Evolutionary conservation across 1,139 yeast genomes (phyloP), one percentile per base, ranked within the genome.

Genomic region (Protomyces macrosporus): DNA sequence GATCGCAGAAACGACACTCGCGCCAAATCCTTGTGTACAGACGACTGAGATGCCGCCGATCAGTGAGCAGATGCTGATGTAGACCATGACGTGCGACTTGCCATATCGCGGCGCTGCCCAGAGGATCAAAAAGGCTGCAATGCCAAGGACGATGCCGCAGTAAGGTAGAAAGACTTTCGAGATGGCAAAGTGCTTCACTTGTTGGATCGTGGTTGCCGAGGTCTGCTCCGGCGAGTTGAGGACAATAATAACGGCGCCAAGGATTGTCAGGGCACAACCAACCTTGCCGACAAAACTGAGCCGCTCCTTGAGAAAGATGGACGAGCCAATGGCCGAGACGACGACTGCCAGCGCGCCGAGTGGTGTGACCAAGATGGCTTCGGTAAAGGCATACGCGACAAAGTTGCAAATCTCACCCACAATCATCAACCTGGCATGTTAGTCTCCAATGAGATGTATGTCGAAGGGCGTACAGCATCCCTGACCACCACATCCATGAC

Each of bases 261-360:
- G 51, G 35, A 66, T 55, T 14, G 68, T 66, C 37, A 64, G 56
- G 9, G 53, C 66, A 40, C 68, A 66, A 23, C 66, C 67, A 33
- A 65, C 42, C 37, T 66, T 66, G 5, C 68, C 68, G 34, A 66
- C 64, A 53, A 66, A 66, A 12, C 67, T 48, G 40, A 66, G 53
- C 3, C 68, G 61, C 39, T 66, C 68, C 40, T 66, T 66, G 16
- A 66, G 63, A 32, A 66, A 63, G 32, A 66, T 55, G 45, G 65
- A 63, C 32, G 68, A 66, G 6, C 63, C 56, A 4, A 66, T 55
- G 16, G 68, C 68, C 10, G 67, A 51, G 34, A 45, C 51, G 30
- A 66, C 68, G 23, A 66, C 67, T n/a, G 68, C 51, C n/a, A 65
- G 53, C 10, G 67, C 68, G 32, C 68, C 68, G 37, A 66, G 67